These are phyloP conservation scores for Ophiostoma ulmi DNA, from an alignment of 2,329 filamentous ascomycete genomes.

Conservation along the genomic window DNA sequence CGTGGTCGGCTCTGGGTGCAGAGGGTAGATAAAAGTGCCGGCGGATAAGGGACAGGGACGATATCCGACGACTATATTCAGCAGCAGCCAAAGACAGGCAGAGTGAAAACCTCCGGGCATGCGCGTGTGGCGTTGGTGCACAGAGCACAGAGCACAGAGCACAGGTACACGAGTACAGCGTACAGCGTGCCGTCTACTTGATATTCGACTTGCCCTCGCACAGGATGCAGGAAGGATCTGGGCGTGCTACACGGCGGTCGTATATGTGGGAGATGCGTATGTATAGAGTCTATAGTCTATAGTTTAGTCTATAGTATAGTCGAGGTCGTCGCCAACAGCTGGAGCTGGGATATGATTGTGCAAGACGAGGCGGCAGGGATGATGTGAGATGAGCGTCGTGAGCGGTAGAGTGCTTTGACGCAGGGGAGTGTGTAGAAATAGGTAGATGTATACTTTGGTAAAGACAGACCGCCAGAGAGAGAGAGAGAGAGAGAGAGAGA, in stretches of 20 bases:
- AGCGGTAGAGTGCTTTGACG: conserved; percentile 2
- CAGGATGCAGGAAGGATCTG: conserved; percentile 1
- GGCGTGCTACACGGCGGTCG: conserved; percentile 8
- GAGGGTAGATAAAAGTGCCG: not conserved
- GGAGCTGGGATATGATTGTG: not conserved
- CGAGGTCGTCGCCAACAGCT: not conserved
- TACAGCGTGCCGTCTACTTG: conserved; percentile 1
- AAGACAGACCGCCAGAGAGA: not conserved
- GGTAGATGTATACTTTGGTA: not conserved
- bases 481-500: not conserved
- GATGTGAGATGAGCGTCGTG: conserved; percentile 9
- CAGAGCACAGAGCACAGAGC: conserved; percentile 3
- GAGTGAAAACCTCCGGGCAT: conserved; percentile 6
- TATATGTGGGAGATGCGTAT: conserved; percentile 7
- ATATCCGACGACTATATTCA: conserved; percentile 11
- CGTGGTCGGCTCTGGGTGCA: not conserved
- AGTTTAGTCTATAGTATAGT: not conserved
- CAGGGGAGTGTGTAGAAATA: not conserved
- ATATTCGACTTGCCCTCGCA: conserved; percentile 1
- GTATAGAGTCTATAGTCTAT: not conserved
- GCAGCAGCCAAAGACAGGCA: not conserved
- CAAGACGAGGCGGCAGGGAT: conserved; percentile 8
- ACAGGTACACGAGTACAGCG: conserved; percentile 8
- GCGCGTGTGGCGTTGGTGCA: conserved; percentile 8
- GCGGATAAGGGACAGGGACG: not conserved